Conservation (phyloP, 805 yeast species). For the Komagataella mondaviorum region DNA sequence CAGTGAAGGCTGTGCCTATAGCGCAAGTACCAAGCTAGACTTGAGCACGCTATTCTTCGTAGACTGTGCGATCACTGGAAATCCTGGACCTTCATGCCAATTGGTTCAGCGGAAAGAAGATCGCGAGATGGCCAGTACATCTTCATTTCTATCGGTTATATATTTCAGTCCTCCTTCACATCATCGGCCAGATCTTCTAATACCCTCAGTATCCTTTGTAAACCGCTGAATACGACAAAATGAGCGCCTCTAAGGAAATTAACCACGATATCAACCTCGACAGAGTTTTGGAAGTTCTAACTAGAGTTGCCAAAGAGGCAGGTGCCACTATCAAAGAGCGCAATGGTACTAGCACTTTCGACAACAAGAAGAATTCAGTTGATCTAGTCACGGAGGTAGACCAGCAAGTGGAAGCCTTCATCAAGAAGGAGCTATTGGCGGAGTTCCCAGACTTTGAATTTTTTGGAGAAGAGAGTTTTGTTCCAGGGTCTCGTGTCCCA, state of each 20-base stretch:
- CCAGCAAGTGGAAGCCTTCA: constrained; percentile 33
- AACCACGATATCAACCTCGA: constrained; percentile 11
- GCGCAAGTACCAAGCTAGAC: too few relatives aligned
- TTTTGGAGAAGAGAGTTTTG: constrained; percentile 49
- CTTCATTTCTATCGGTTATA: too few relatives aligned
- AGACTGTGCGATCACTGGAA: too few relatives aligned
- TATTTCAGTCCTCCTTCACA: constrained; percentile 6
- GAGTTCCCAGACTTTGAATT: constrained; percentile 36
- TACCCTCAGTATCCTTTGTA: not conserved
- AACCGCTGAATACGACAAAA: not conserved
- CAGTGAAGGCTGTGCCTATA: too few relatives aligned
- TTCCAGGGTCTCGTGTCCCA: constrained; percentile 32
- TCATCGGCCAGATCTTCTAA: too few relatives aligned
- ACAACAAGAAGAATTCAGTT: constrained; percentile 44
- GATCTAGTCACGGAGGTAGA: constrained; percentile 53
- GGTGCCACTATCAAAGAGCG: constrained; percentile 36
- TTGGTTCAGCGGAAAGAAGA: too few relatives aligned
- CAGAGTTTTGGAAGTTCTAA: constrained; percentile 21
- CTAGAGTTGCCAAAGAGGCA: constrained; percentile 26
- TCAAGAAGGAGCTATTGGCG: constrained; percentile 15
- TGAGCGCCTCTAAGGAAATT: not conserved
- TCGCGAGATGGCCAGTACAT: too few relatives aligned
- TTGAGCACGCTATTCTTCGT: too few relatives aligned
- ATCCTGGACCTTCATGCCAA: too few relatives aligned
- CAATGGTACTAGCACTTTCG: constrained; percentile 34